These are phyloP conservation scores for Endoconidiophora polonica DNA, from an alignment of 2,329 filamentous ascomycete genomes.

Conservation along the genomic window DNA sequence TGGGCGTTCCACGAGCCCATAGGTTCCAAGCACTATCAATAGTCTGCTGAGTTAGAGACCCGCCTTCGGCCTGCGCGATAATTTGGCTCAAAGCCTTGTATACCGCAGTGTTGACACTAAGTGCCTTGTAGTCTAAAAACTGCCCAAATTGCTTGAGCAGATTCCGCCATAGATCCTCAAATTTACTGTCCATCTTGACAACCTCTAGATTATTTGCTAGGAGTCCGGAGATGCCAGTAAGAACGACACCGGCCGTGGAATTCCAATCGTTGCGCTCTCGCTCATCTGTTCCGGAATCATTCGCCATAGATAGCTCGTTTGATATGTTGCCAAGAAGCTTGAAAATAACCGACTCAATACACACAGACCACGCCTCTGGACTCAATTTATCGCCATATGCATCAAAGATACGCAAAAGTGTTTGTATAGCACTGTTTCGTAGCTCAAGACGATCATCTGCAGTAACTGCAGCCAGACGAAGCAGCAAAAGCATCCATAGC, in stretches of 20 bases:
- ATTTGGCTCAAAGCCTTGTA: conserved; percentile 52
- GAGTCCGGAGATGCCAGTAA: conserved; percentile 55
- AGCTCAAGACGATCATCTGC: conserved; percentile 58
- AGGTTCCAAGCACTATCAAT: conserved; percentile 50
- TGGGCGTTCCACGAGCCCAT: conserved; percentile 42
- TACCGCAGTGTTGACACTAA: conserved; percentile 56
- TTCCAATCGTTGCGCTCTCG: conserved; percentile 44
- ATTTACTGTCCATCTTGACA: conserved; percentile 47
- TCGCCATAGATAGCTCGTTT: conserved; percentile 12
- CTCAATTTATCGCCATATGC: conserved; percentile 71
- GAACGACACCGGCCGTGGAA: conserved; percentile 57
- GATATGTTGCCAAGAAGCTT: conserved; percentile 53
- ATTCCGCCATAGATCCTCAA: conserved; percentile 59
- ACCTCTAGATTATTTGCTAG: conserved; percentile 62
- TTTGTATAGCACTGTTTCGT: conserved; percentile 77
- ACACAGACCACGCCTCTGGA: conserved; percentile 66
- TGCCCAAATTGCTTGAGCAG: conserved; percentile 52
- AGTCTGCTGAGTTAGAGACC: conserved; percentile 31
- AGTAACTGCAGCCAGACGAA: conserved; percentile 55
- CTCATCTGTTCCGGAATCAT: conserved; percentile 19
- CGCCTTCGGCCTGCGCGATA: conserved; percentile 32
- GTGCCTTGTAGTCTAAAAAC: conserved; percentile 42
- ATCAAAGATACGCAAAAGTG: conserved; percentile 77
- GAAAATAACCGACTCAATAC: conserved; percentile 67
- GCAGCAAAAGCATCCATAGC: conserved; percentile 61